These are phyloP conservation scores for Didymella exigua DNA, from an alignment of 2,329 filamentous ascomycete genomes.

Conservation along the genomic window DNA sequence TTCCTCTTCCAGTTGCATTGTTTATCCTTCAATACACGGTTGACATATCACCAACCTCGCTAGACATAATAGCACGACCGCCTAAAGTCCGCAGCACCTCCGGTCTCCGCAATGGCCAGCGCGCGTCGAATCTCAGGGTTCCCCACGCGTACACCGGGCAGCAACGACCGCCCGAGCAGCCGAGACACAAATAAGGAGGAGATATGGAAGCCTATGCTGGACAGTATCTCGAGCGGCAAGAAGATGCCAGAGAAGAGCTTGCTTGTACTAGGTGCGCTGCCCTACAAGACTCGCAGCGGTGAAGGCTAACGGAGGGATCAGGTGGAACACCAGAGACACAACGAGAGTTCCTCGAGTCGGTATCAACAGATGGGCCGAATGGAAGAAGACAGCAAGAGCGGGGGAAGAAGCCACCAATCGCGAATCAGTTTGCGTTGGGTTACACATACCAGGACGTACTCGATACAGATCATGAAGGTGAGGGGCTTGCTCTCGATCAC, in stretches of 20 bases:
- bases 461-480: conserved; percentile 91
- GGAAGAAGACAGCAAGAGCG: conserved; percentile 60
- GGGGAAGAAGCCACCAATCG: conserved; percentile 71
- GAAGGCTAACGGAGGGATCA: conserved; percentile 46
- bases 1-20: background rate
- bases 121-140: conserved; percentile 41
- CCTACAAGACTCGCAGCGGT: conserved; percentile 17
- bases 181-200: conserved; percentile 77
- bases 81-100: conserved; percentile 31
- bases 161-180: conserved; percentile 49
- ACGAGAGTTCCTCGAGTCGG: conserved; percentile 74
- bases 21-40: background rate
- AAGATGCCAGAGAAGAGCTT: conserved; percentile 90
- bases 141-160: conserved; percentile 30
- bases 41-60: background rate
- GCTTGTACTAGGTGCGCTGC: conserved; percentile 73
- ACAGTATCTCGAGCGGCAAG: conserved; percentile 87
- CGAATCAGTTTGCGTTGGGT: conserved; percentile 88
- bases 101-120: conserved; percentile 41
- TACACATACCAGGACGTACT: conserved; percentile 96
- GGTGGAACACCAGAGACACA: conserved; percentile 83
- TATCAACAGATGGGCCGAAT: conserved; percentile 48
- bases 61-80: conserved; percentile 3
- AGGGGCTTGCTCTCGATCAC: conserved; percentile 16
- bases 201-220: conserved; percentile 93